A percentile compares a stretch with the other conserved stretches of the same genome.
phyloP scores from a whole-genome alignment of 768 basidiomycete genomes.

The Lactifluus piperatus region DNA sequence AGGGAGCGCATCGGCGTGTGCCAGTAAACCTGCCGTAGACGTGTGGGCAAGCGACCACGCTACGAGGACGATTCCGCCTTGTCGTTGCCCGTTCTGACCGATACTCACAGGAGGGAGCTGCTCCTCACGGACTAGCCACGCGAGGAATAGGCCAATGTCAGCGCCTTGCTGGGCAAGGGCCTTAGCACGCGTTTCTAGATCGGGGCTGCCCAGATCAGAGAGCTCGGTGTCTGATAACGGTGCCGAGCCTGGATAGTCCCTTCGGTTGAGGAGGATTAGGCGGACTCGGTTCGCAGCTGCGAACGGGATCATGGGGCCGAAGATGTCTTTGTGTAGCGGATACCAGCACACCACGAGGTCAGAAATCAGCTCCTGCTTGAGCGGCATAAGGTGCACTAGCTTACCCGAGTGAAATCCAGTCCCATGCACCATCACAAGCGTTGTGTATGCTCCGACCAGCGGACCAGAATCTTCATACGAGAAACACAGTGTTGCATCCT shows the following conservation, averaged over 20 bases:
- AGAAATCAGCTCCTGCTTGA: neutral
- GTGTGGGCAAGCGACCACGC: slow-evolving; percentile 20
- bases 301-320: slow-evolving; percentile 19
- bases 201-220: slow-evolving; percentile 11
- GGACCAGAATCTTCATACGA: slow-evolving; percentile 16
- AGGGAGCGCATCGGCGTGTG: slow-evolving; percentile 12
- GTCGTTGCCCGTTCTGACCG: neutral
- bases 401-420: slow-evolving; percentile 15
- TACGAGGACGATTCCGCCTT: slow-evolving; percentile 16
- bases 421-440: slow-evolving; percentile 19
- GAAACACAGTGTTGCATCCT: slow-evolving; percentile 2
- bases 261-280: slow-evolving; percentile 22
- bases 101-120: slow-evolving; percentile 3
- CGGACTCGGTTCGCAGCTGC: slow-evolving; percentile 19
- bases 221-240: slow-evolving; percentile 20
- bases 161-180: slow-evolving; percentile 11
- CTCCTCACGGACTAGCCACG: slow-evolving; percentile 14
- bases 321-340: slow-evolving; percentile 16
- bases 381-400: neutral
- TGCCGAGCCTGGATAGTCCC: slow-evolving; percentile 23
- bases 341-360: neutral
- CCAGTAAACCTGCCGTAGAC: slow-evolving; percentile 11
- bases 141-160: slow-evolving; percentile 16
- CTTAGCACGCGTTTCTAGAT: slow-evolving; percentile 7
- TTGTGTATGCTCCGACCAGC: slow-evolving; percentile 11